Base-by-base conservation (phyloP, 768 basidiomycete genomes). In the Lepiota brunneoincarnata region DNA sequence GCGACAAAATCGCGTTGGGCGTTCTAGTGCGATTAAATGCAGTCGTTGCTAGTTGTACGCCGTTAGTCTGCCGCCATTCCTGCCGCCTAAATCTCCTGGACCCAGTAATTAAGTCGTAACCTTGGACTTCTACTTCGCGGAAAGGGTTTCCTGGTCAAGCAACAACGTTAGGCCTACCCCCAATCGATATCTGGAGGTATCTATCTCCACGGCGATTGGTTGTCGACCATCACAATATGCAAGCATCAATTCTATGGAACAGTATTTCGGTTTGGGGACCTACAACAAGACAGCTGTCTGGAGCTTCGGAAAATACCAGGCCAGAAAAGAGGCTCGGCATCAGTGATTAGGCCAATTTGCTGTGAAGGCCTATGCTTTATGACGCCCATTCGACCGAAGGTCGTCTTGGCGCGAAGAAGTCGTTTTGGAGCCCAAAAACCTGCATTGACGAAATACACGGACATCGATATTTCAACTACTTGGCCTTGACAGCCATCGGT, bases 181-280 rank as follows among this genome's bases (percentile, higher is more conserved):
- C 12, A 24, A 51, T 28, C 10, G 21, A 34, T 21, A 31, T 42
- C 18, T 31, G 28, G 12, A 35, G 31, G 12, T 41, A 40, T 41
- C 38, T 39, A 40, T 50, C 50, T 51, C 28, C 50, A 51, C 40
- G 40, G 40, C 31, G 31, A 41, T 20, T 51, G 17, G 39, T 24
- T 20, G n/a, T 31, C 11, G 31, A 9, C 31, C 31, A 31, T 31
- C 31, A n/a, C n/a, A 28, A 26, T 15, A 42, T 14, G 18, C 15
- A 42, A 51, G 39, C 39, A 24, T 11, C n/a, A 9, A 51, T 18
- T 47, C n/a, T 31, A 36, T 47, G 17, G 31, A 31, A 31, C 31
- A 31, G 31, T 9, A 9, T 9, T 31, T 31, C 31, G 31, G 31
- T 9, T 31, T 31, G 31, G 31, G 31, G 31, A 31, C 31, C 31